Base-by-base conservation (phyloP, 2,329 filamentous ascomycete genomes). In the Cryphonectria carpinicola region DNA sequence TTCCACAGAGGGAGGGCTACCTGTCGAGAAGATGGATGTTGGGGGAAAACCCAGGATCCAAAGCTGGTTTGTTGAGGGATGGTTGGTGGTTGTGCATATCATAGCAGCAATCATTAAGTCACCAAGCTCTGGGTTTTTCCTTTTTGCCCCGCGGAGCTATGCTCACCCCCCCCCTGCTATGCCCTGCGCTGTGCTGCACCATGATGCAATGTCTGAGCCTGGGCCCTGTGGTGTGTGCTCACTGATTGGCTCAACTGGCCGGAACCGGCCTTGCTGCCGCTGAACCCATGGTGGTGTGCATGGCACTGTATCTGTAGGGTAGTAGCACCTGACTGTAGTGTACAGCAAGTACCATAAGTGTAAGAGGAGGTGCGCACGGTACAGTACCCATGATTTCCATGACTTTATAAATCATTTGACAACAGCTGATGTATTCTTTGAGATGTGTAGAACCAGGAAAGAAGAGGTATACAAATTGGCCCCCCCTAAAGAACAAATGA, bases 121-220 rank as follows among this genome's bases (percentile, higher is more conserved):
- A 17, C 22, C 4, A 49, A 49, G 46, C 46, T 49, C 46, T 49
- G 46, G 46, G 6, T 49, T 49, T 49, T 49, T 49, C 13, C 10
- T 37, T 60, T 61, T 10, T 39, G 32, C 32, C 58, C 32, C 58
- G 58, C 17, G 58, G 58, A 61, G 58, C 58, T 60, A 28, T 58
- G 43, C 43, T 22, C 43, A 10, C 8, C 22, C 3, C 43, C 46
- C 19, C 46, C 46, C 19, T 49, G 46, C 46, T 49, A 49, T 22
- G 22, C 8, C 17, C 19, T 28, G 52, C 25, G n/a, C 22, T 60
- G 28, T 28, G n/a, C 58, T 61, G 58, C 58, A n/a, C 35, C 35
- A 61, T 61, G 58, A 61, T 61, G 58, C 58, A 61, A 61, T 61
- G 1, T 39, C 52, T 28, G 52, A 1, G 52, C 28, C 25, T 35